Conservation (phyloP, 129 eudicot genomes). For the Ambrosia trifida region DNA sequence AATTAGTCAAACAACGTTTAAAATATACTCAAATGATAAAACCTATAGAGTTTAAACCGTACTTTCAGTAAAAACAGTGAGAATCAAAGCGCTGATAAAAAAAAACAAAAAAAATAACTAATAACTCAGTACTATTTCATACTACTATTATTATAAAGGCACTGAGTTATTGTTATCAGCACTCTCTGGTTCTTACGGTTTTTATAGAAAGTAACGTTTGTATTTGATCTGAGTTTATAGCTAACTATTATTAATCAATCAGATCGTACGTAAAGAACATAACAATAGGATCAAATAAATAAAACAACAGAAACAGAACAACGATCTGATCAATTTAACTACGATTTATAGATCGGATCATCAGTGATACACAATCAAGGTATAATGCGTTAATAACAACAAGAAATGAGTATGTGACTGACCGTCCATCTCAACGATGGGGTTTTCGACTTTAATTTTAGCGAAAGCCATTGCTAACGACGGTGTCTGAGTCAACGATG, state of each 20-base stretch:
- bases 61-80: too few species aligned
- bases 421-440: constrained; percentile 99
- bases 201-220: too few species aligned
- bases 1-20: neutral
- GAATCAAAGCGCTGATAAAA: too few species aligned
- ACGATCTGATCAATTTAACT: neutral
- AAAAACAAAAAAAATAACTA: too few species aligned
- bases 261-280: neutral
- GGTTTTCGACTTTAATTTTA: constrained; percentile 90
- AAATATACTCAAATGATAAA: neutral
- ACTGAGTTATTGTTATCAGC: too few species aligned
- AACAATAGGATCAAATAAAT: neutral
- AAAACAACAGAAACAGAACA: neutral
- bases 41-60: neutral
- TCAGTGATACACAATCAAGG: neutral
- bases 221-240: neutral
- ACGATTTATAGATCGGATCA: constrained; percentile 18
- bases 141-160: too few species aligned
- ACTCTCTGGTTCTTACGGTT: too few species aligned
- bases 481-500: neutral
- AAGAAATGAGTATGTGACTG: constrained; percentile 27
- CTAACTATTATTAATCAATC: constrained; percentile 13
- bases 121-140: too few species aligned
- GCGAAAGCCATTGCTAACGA: constrained; percentile 56
- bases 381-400: neutral